phyloP scores from a whole-genome alignment of 129 eudicot species.

The carrot (Daucus carota) region DNA sequence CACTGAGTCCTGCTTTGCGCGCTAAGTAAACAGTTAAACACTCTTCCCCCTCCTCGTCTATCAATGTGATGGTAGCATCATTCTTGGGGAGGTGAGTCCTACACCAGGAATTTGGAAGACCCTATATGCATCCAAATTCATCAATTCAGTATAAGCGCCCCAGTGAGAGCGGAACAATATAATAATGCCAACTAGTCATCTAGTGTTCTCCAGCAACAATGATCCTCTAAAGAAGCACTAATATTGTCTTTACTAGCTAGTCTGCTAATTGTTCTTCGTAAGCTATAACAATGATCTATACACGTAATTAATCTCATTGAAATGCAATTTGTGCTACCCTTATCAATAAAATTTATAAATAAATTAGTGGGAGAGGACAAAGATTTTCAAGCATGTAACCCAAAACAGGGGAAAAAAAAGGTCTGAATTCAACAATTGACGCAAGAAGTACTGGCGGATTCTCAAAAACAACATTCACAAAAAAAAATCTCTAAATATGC shows the following conservation, averaged over 20 bases:
- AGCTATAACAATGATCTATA: too few species aligned
- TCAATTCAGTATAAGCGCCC: not conserved
- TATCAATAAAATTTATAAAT: too few species aligned
- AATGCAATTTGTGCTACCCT: too few species aligned
- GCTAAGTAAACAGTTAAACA: constrained; percentile 51
- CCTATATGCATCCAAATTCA: constrained; percentile 24
- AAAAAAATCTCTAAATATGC: too few species aligned
- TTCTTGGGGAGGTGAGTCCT: constrained; percentile 39
- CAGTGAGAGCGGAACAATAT: not conserved
- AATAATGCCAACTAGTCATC: not conserved
- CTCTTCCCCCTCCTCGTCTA: constrained; percentile 71
- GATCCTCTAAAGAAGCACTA: too few species aligned
- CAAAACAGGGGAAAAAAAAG: too few species aligned
- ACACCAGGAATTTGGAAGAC: constrained; percentile 62
- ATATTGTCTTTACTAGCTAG: too few species aligned
- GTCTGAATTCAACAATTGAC: not conserved
- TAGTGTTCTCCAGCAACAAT: too few species aligned
- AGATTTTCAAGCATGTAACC: not conserved
- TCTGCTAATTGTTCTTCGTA: too few species aligned
- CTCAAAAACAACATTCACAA: not conserved
- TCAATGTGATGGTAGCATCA: constrained; percentile 47
- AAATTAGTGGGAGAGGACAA: too few species aligned
- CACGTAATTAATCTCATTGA: too few species aligned
- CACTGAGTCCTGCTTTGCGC: constrained; percentile 54
- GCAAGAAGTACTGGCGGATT: not conserved